Evolutionary conservation across 2,329 filamentous ascomycete species (phyloP).

Genomic region (Rosellinia necatrix): DNA sequence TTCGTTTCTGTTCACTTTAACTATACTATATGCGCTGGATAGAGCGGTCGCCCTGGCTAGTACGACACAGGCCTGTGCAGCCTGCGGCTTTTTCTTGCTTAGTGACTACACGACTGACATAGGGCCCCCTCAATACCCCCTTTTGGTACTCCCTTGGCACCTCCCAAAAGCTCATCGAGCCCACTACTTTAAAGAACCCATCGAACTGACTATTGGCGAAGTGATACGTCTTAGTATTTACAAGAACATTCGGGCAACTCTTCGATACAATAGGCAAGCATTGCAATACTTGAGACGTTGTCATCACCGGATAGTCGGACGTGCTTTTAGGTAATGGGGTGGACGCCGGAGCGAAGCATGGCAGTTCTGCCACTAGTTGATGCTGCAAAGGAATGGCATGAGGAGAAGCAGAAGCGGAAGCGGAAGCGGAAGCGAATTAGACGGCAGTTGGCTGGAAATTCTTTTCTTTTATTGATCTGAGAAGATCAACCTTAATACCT

Average conservation of each 20-base stretch:
- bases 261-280: neutral
- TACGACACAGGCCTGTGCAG: neutral
- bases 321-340: neutral
- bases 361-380: too few relatives aligned
- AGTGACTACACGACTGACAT: neutral
- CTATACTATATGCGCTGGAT: too few relatives aligned
- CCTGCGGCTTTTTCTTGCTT: neutral
- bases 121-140: too few relatives aligned
- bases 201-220: constrained; percentile 13
- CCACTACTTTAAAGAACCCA: neutral
- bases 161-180: neutral
- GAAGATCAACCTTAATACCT: neutral
- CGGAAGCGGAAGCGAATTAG: too few relatives aligned
- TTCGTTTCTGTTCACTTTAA: too few relatives aligned
- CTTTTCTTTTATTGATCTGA: neutral
- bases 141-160: too few relatives aligned
- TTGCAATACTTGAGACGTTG: neutral
- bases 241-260: neutral
- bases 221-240: constrained; percentile 18
- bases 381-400: neutral
- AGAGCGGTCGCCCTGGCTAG: neutral
- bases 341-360: too few relatives aligned
- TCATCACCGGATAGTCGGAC: neutral
- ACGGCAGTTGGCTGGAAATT: neutral
- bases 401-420: neutral